Conservation (phyloP, 495 filamentous ascomycete genomes). For the Annulohypoxylon bovei region DNA sequence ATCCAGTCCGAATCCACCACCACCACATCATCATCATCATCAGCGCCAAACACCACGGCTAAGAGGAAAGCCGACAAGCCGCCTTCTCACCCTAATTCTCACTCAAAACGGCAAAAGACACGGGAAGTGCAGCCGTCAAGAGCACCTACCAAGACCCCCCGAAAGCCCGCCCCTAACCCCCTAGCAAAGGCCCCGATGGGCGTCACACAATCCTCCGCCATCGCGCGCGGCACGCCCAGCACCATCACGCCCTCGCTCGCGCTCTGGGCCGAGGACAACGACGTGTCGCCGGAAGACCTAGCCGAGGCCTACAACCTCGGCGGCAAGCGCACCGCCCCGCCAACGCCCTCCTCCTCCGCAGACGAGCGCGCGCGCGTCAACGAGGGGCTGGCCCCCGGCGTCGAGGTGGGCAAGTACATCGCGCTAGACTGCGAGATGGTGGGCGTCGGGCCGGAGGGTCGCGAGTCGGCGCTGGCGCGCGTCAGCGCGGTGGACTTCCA, state of each 20-base stretch:
- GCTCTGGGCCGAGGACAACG: constrained; percentile 64
- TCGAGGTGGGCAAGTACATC: constrained; percentile 83
- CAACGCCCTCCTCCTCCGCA: constrained; percentile 16
- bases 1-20: constrained; percentile 64
- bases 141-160: constrained; percentile 48
- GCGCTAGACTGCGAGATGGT: constrained; percentile 99
- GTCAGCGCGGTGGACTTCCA: constrained; percentile 93
- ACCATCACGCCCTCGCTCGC: constrained; percentile 53
- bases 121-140: constrained; percentile 34
- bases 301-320: constrained; percentile 66
- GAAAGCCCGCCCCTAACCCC: constrained; percentile 6
- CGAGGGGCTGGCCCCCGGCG: constrained; percentile 57
- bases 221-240: constrained; percentile 41
- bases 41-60: constrained; percentile 7
- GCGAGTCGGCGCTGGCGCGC: constrained; percentile 77
- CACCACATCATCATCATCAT: constrained; percentile 34
- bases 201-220: constrained; percentile 48
- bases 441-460: constrained; percentile 77
- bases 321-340: constrained; percentile 48
- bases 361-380: constrained; percentile 51
- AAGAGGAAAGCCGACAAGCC: constrained; percentile 45
- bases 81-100: constrained; percentile 32
- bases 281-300: constrained; percentile 68
- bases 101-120: constrained; percentile 34
- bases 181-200: constrained; percentile 45